Evolutionary conservation across 257 asterid species (phyloP).

Genomic region (Striga asiatica): DNA sequence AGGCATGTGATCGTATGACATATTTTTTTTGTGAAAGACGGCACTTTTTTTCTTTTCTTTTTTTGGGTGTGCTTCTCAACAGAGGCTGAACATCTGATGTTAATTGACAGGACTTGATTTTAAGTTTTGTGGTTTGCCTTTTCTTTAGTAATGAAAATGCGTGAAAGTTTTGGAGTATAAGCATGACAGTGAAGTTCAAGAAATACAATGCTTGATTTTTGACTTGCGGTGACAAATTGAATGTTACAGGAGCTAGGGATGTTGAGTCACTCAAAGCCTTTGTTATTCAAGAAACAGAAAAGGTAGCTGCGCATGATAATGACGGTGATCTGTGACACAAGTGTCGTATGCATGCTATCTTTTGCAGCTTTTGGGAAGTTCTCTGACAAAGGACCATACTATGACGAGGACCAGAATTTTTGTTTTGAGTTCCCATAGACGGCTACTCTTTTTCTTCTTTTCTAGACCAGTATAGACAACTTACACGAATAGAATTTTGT

Average conservation of each 20-base stretch:
- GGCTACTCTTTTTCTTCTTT: too few relatives aligned
- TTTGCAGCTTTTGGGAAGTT: too few relatives aligned
- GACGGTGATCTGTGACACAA: constrained; percentile 56
- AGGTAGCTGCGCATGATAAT: constrained; percentile 39
- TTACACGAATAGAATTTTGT: too few relatives aligned
- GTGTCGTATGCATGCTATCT: too few relatives aligned
- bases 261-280: constrained; percentile 56
- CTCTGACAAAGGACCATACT: too few relatives aligned
- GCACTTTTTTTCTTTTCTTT: background rate
- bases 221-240: constrained; percentile 7
- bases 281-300: constrained; percentile 62
- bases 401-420: too few relatives aligned
- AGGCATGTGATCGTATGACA: too few relatives aligned
- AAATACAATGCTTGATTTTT: background rate
- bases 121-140: background rate
- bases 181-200: background rate
- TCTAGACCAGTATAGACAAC: too few relatives aligned
- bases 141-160: background rate
- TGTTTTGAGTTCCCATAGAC: too few relatives aligned
- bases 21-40: background rate
- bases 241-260: constrained; percentile 43
- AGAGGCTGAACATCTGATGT: background rate
- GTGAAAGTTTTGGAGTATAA: background rate
- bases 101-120: background rate
- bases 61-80: too few relatives aligned